Percentiles rank a stretch among this genome's conserved stretches.
These are phyloP conservation scores for Elsinoe fawcettii DNA, from an alignment of 2,329 filamentous ascomycete genomes.

Conservation along the genomic window DNA sequence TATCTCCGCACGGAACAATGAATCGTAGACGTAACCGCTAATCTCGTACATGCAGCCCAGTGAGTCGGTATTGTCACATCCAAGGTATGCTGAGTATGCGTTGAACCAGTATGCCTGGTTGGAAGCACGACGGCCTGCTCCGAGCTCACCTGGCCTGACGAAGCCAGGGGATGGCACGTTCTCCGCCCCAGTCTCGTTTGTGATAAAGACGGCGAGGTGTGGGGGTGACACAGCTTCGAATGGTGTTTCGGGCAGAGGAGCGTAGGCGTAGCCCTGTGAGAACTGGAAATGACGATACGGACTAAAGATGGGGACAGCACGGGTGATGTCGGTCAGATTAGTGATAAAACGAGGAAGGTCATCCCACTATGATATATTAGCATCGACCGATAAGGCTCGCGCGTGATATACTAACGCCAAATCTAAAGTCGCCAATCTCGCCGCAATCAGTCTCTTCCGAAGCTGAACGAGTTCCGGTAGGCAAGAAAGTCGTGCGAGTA, in stretches of 20 bases:
- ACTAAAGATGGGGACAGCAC: constrained; percentile 37
- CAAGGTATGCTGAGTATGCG: constrained; percentile 39
- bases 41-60: constrained; percentile 38
- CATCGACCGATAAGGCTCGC: constrained; percentile 20
- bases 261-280: constrained; percentile 44
- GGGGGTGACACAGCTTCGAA: constrained; percentile 40
- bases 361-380: constrained; percentile 26
- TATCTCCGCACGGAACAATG: constrained; percentile 28
- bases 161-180: constrained; percentile 25
- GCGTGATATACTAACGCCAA: constrained; percentile 21
- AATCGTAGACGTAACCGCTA: constrained; percentile 39
- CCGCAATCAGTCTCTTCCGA: constrained; percentile 28
- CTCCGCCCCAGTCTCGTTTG: constrained; percentile 27
- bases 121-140: constrained; percentile 37
- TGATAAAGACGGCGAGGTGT: constrained; percentile 42
- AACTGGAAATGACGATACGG: constrained; percentile 47
- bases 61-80: constrained; percentile 38
- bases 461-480: neutral
- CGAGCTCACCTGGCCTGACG: constrained; percentile 39
- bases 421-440: constrained; percentile 39
- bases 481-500: neutral
- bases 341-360: constrained; percentile 31
- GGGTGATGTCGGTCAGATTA: constrained; percentile 28
- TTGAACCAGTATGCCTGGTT: constrained; percentile 46
- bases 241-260: constrained; percentile 38